Base-by-base conservation (phyloP, 345 rosid species). In the Hirschfeldia incana region DNA sequence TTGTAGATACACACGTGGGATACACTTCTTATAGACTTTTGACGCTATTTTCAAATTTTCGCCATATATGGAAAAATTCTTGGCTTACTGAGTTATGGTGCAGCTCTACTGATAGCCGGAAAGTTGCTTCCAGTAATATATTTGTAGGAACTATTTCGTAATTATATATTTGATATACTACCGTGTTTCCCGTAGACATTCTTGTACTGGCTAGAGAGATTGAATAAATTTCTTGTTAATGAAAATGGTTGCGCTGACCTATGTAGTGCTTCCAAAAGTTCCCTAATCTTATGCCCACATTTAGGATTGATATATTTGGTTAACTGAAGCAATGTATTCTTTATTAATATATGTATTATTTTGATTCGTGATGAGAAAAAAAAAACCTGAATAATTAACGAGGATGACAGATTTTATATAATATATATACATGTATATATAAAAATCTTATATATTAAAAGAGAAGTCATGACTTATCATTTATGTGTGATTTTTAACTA, bases 211-310 rank as follows among this genome's bases (percentile, higher is more conserved):
- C 10, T 69, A 51, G 33, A 68, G 16, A 42, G 21, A 32, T 60
- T 49, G 12, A 59, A 42, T 59, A 68, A 33, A 60, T 30, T 12
- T 46, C 10, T 42, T 30, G 61, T 51, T 51, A 70, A 49, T 34
- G 44, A 15, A 63, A 70, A 63, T 62, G 32, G 65, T 63, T 77
- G 64, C 46, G 76, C 46, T 71, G 60, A 71, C 72, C 65, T 70
- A 29, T 65, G 59, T 70, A 71, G 4, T 78, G 72, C 72, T 78
- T 71, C 76, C 76, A 78, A 78, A 77, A 71, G 5, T 64, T 78
- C 67, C 76, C 70, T 70, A 78, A 78, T 71, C 76, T 65, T 70
- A 5, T 71, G 72, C 81, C 67, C 36, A 39, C 65, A 65, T 64
- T 9, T 72, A 58, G 67, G 81, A 65, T 65, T 39, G 5, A 37